A percentile compares a stretch with the other conserved stretches of the same genome.
Conservation (phyloP, 2,329 filamentous ascomycete species). For the Periconia macrospinosa region DNA sequence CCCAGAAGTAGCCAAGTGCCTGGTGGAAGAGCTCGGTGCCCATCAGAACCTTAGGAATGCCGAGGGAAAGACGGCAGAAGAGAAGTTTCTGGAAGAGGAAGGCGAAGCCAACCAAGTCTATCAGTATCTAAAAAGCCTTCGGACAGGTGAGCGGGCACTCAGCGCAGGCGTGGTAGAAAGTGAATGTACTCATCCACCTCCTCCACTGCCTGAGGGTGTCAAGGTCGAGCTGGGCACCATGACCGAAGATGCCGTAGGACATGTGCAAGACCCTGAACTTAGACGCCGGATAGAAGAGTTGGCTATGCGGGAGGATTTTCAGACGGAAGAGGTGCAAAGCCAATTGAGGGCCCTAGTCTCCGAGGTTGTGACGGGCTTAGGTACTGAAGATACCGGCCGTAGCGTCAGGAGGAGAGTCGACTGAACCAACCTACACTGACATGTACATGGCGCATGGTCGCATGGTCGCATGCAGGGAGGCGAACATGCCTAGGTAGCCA, state of each 20-base stretch:
- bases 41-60: constrained; percentile 67
- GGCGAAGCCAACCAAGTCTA: constrained; percentile 76
- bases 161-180: constrained; percentile 19
- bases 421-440: constrained; percentile 19
- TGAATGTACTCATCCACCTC: constrained; percentile 48
- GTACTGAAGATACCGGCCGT: constrained; percentile 62
- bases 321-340: constrained; percentile 76
- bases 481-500: neutral
- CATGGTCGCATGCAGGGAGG: neutral
- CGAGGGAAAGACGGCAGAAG: constrained; percentile 77
- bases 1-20: constrained; percentile 71
- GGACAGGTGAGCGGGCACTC: constrained; percentile 31
- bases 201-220: constrained; percentile 73
- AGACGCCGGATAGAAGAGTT: constrained; percentile 85
- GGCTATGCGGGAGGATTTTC: constrained; percentile 79
- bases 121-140: constrained; percentile 61
- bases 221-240: constrained; percentile 77
- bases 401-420: constrained; percentile 41
- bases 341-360: constrained; percentile 77
- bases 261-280: constrained; percentile 78
- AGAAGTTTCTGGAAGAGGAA: constrained; percentile 76
- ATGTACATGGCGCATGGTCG: no score
- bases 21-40: constrained; percentile 81
- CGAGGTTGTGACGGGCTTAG: constrained; percentile 74
- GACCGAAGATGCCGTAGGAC: constrained; percentile 56